Conservation (phyloP, 1,139 yeast species). For the Arxiozyma bovina region DNA sequence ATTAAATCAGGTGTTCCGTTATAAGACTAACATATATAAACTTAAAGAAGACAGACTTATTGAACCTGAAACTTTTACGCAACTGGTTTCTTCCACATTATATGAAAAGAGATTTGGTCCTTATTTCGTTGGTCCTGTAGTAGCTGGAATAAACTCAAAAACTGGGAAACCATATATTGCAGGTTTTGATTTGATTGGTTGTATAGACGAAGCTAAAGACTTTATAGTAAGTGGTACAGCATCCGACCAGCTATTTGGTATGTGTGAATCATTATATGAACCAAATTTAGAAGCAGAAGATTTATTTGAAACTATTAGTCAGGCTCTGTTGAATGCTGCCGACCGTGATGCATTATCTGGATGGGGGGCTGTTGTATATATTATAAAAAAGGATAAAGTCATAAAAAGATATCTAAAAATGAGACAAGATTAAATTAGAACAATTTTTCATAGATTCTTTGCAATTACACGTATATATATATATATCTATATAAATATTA, state of each 20-base stretch:
- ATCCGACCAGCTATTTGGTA: conserved; percentile 89
- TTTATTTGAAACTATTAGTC: conserved; percentile 90
- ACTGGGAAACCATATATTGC: conserved; percentile 82
- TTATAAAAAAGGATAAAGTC: conserved; percentile 87
- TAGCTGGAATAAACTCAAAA: conserved; percentile 84
- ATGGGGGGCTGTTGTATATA: conserved; percentile 96
- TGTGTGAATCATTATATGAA: conserved; percentile 97
- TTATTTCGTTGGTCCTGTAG: conserved; percentile 92
- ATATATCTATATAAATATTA: background rate
- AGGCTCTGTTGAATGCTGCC: conserved; percentile 85
- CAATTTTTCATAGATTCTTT: background rate
- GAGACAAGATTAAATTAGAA: conserved; percentile 63
- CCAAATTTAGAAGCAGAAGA: conserved; percentile 92
- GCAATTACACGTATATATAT: background rate
- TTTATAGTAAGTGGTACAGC: conserved; percentile 98
- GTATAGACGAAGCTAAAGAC: conserved; percentile 91
- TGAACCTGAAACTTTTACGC: conserved; percentile 91
- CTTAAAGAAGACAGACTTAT: conserved; percentile 84
- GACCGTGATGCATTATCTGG: conserved; percentile 98
- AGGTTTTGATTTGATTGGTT: conserved; percentile 93
- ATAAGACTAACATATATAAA: conserved; percentile 80
- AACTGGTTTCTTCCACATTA: conserved; percentile 79
- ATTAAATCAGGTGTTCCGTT: conserved; percentile 68
- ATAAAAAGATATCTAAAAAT: conserved; percentile 81
- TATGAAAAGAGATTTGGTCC: conserved; percentile 95